These are phyloP conservation scores for Phytophthora chlamydospora DNA, from an alignment of 352 stramenopile genomes.

Conservation along the genomic window DNA sequence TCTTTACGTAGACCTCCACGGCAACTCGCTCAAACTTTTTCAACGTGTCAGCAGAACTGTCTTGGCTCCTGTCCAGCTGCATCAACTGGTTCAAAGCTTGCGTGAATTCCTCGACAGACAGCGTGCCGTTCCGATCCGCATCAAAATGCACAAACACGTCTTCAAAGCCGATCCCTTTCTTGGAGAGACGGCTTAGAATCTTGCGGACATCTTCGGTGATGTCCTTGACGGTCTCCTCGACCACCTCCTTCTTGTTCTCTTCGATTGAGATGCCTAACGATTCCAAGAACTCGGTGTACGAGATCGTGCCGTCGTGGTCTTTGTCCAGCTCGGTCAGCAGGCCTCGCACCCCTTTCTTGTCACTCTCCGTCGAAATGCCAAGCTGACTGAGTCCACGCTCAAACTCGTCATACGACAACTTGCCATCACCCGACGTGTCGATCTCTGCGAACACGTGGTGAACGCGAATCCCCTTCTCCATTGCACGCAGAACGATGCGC, in stretches of 20 bases:
- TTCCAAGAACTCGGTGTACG: slow-evolving; percentile 81
- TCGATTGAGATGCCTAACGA: slow-evolving; percentile 56
- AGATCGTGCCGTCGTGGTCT: slow-evolving; percentile 69
- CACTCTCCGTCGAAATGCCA: slow-evolving; percentile 41
- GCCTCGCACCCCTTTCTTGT: slow-evolving; percentile 43
- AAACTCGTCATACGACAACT: slow-evolving; percentile 64
- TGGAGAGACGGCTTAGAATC: slow-evolving; percentile 53
- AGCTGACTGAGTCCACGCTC: slow-evolving; percentile 56
- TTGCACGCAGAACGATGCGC: slow-evolving; percentile 52
- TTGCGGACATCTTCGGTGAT: slow-evolving; percentile 48
- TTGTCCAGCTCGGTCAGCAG: slow-evolving; percentile 63
- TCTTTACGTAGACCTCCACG: slow-evolving; percentile 46
- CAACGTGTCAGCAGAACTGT: slow-evolving; percentile 20
- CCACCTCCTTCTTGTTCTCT: slow-evolving; percentile 51
- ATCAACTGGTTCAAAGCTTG: slow-evolving; percentile 54
- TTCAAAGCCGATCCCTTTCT: slow-evolving; percentile 57
- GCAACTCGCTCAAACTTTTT: slow-evolving; percentile 51
- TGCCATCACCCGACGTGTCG: slow-evolving; percentile 65
- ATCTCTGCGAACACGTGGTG: slow-evolving; percentile 74
- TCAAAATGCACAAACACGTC: slow-evolving; percentile 80
- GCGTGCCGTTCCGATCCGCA: slow-evolving; percentile 55
- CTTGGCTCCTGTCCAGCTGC: slow-evolving; percentile 21
- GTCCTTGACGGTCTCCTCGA: slow-evolving; percentile 49
- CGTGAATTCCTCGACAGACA: slow-evolving; percentile 65
- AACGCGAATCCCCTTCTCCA: slow-evolving; percentile 63